Evolutionary conservation across 179 eudicot genomes (phyloP).

Genomic region (Nepenthes alata): DNA sequence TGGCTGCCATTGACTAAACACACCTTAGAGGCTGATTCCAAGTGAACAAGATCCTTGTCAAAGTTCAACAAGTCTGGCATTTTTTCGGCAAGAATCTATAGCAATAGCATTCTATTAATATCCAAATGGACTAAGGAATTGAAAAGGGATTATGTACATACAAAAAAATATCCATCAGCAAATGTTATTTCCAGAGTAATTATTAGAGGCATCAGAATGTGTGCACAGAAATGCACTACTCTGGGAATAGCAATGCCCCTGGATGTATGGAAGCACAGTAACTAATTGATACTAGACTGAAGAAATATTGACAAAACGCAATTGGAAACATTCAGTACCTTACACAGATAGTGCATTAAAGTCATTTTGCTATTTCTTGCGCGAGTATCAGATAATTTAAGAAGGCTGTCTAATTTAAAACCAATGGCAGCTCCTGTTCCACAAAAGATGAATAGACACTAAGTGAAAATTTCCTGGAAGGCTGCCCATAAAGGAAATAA

Average conservation of each 20-base stretch:
- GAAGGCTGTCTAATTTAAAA: slow-evolving; percentile 93
- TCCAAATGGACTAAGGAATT: slow-evolving; percentile 1
- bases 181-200: background rate
- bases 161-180: background rate
- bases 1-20: slow-evolving; percentile 7
- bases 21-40: slow-evolving; percentile 97
- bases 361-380: slow-evolving; percentile 96
- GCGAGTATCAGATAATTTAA: slow-evolving; percentile 91
- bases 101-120: slow-evolving; percentile 7
- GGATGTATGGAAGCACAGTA: background rate
- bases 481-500: background rate
- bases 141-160: background rate
- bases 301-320: background rate
- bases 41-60: slow-evolving; percentile 74
- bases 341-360: slow-evolving; percentile 91
- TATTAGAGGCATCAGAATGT: too few species aligned
- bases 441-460: slow-evolving; percentile 2
- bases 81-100: slow-evolving; percentile 77
- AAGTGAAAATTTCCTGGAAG: slow-evolving; percentile 1
- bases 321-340: slow-evolving; percentile 34
- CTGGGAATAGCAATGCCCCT: too few species aligned
- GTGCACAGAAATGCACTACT: too few species aligned
- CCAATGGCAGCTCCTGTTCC: slow-evolving; percentile 87
- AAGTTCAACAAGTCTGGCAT: slow-evolving; percentile 88
- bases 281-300: background rate